Percentiles rank a stretch among this genome's conserved stretches.
Evolutionary conservation across 208 protist genomes (phyloP).

Genomic region (Trypanosoma lewisi): DNA sequence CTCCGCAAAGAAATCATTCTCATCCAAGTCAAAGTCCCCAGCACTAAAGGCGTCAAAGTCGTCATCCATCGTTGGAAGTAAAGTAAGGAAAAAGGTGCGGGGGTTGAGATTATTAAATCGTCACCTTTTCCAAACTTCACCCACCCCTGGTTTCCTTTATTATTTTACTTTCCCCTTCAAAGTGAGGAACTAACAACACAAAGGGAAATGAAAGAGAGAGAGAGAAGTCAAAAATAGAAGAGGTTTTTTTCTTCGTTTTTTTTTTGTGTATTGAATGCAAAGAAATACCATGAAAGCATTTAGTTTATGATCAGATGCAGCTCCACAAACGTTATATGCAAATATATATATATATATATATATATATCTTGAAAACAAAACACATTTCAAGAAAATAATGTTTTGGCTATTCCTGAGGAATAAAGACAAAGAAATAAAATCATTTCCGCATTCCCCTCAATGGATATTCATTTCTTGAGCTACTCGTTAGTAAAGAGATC

Average conservation of each 20-base stretch:
- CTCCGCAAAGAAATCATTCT: constrained; percentile 34
- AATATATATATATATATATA: too few species aligned
- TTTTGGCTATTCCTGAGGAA: too few species aligned
- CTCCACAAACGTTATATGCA: too few species aligned
- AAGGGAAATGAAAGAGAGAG: not conserved
- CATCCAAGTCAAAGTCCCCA: constrained; percentile 38
- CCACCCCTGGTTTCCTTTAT: not conserved
- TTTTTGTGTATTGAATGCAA: not conserved
- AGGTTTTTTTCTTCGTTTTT: constrained; percentile 14
- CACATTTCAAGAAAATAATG: too few species aligned
- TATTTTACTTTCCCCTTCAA: not conserved
- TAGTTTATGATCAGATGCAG: too few species aligned
- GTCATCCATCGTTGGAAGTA: constrained; percentile 20
- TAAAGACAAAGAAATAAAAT: too few species aligned
- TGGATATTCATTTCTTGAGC: too few species aligned
- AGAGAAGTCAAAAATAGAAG: constrained; percentile 7
- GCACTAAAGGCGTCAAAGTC: constrained; percentile 28
- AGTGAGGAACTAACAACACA: not conserved
- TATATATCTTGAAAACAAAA: too few species aligned
- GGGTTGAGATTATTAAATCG: not conserved
- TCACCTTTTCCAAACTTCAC: not conserved
- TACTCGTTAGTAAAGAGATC: not conserved
- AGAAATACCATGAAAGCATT: not conserved
- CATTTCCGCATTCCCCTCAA: too few species aligned
- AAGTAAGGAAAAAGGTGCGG: not conserved